Base-by-base conservation (phyloP, 352 stramenopile species). In the Pythium graminicola region DNA sequence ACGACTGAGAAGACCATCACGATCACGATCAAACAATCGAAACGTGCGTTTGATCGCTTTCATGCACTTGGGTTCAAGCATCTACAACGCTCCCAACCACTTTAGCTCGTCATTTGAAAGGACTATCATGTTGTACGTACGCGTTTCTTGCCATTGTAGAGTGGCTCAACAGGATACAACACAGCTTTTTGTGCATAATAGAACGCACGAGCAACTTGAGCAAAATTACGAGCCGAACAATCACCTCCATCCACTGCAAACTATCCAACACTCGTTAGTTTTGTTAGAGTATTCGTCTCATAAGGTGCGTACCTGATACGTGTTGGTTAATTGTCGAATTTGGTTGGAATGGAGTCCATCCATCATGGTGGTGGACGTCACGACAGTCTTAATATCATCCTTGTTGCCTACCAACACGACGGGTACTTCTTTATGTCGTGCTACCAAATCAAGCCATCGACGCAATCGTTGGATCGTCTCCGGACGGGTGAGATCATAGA, bases 381-480 rank as follows among this genome's bases (percentile, higher is more conserved):
- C 84, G 36, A 84, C 73, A 3, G 71, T 76, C 17, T 84, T 88
- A 51, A 92, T 76, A 51, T 95, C 86, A 55, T 81, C 81, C 50
- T 95, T 95, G 68, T 95, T 95, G 36, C 76, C 86, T 9, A 95
- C 85, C 17, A 95, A 64, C 51, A 95, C 80, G 26, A 95, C 86
- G 3, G 86, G 82, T 23, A 95, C 72, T 49, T 91, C 78, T 59
- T 89, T 91, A 62, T 85, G 85, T n/a, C 81, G 75, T 33, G 84
- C 81, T 43, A 93, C 91, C 35, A 92, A 81, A 44, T 93, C 81
- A 31, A 93, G 74, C 85, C 83, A 95, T 9, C 81, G 75, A 13
- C 78, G 73, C 41, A 95, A 54, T 4, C 81, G 74, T 64, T 95
- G 81, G 58, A 91, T 92, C 0, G 84, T 93, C 64, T 93, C 83